Evolutionary conservation across 176 grass and related monocot species (phyloP).

Genomic region (Bromus sterilis): DNA sequence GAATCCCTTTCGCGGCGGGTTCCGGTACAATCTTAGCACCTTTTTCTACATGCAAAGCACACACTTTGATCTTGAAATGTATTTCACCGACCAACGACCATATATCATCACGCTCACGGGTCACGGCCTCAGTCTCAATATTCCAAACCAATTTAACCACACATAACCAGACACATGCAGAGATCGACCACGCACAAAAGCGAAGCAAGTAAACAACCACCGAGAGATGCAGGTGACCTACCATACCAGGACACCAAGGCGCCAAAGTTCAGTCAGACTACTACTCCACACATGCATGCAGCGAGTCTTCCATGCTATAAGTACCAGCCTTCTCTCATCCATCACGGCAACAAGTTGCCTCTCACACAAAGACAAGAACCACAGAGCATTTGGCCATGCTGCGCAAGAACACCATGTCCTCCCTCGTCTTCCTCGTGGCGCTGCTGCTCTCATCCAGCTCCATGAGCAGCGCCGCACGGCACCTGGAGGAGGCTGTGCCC

Average conservation of each 20-base stretch:
- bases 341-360: not conserved
- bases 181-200: not conserved
- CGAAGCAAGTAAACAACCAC: not conserved
- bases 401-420: not conserved
- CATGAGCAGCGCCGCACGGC: not conserved
- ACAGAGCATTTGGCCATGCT: not conserved
- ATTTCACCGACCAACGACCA: not conserved
- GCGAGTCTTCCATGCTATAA: not conserved
- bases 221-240: not conserved
- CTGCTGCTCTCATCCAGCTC: not conserved
- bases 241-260: not conserved
- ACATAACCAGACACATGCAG: not conserved
- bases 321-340: not conserved
- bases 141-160: not conserved
- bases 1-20: no score
- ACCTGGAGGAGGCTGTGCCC: not conserved
- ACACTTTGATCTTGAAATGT: no score
- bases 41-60: no score
- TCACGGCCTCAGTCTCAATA: no score
- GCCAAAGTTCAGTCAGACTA: not conserved
- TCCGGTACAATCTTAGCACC: no score
- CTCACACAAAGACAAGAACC: not conserved
- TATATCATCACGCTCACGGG: no score
- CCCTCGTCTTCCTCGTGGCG: not conserved
- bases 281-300: not conserved